Conservation (phyloP, 1,139 yeast genomes). For the Sugiyamaella novakii region DNA sequence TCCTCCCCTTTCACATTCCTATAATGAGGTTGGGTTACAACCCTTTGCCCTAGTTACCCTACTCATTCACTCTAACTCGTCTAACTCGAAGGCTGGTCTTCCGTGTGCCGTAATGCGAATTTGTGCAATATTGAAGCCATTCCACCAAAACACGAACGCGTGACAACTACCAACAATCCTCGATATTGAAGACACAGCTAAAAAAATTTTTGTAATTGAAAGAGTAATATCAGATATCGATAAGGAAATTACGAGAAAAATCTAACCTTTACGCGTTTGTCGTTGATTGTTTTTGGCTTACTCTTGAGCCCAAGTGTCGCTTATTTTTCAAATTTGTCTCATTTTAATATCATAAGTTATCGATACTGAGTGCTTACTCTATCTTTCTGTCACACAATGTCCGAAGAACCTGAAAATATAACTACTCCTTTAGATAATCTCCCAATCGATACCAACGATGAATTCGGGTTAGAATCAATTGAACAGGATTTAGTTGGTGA, state of each 20-base stretch:
- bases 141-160: slow-evolving; percentile 14
- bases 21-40: too few relatives aligned
- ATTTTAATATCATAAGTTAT: too few relatives aligned
- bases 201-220: not conserved
- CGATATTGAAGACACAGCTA: slow-evolving; percentile 3
- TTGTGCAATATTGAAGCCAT: slow-evolving; percentile 2
- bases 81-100: slow-evolving; percentile 9
- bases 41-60: too few relatives aligned
- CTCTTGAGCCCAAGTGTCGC: too few relatives aligned
- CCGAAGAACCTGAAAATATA: slow-evolving; percentile 5
- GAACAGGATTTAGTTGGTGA: not conserved
- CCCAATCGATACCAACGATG: slow-evolving; percentile 3
- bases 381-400: too few relatives aligned
- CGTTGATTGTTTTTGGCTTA: too few relatives aligned
- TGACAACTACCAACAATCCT: too few relatives aligned
- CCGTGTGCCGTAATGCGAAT: slow-evolving; percentile 4
- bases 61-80: not conserved
- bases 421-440: slow-evolving; percentile 3
- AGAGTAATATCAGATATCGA: not conserved
- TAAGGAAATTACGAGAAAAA: too few relatives aligned
- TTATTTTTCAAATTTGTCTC: too few relatives aligned
- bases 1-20: too few relatives aligned
- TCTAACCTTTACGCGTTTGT: too few relatives aligned
- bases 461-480: slow-evolving; percentile 10
- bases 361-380: too few relatives aligned